Base-by-base conservation (phyloP, 805 yeast species). In the Metschnikowia colocasiae region DNA sequence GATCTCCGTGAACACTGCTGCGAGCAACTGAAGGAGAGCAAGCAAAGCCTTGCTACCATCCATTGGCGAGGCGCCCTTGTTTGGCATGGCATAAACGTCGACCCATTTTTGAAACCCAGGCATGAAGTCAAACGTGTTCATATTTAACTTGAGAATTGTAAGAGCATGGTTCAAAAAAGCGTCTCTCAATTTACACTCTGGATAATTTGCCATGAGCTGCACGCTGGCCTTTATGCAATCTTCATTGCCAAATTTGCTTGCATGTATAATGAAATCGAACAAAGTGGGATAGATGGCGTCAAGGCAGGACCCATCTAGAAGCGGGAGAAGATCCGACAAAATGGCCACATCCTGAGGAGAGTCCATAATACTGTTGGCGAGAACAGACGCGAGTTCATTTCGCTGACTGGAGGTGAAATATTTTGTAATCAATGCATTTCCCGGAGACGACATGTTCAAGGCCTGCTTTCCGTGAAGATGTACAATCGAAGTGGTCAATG, bases 301-400 rank as follows among this genome's bases (percentile, higher is more conserved):
- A 13, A 45, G 25, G 13, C 36, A 18, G 15, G 29, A 30, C 6
- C 34, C 22, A 29, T 44, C 46, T 34, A 54, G 31, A 6, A 48
- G 49, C 16, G 50, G 40, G 19, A 55, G 41, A 22, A 55, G 50
- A 41, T 49, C 49, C 9, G 43, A 45, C 39, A 55, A 46, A 3
- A 55, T 40, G 18, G 43, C 45, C 47, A 51, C 45, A 29, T 51
- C 52, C 23, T 46, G 49, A 3, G 47, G 45, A 18, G 25, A 31
- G 4, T 34, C 35, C 6, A n/a, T 19, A 29, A 52, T 39, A n/a
- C 35, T 43, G 6, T 43, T 43, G 10, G 46, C 43, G 9, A 50
- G 38, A 7, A 38, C 29, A 3, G 40, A 22, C 9, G 54, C 55
- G 25, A 51, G 38, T 1, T 33, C 42, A 10, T 16, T 36, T 23